Conservation (phyloP, 2,329 filamentous ascomycete genomes). For the Venturia aucupariae region DNA sequence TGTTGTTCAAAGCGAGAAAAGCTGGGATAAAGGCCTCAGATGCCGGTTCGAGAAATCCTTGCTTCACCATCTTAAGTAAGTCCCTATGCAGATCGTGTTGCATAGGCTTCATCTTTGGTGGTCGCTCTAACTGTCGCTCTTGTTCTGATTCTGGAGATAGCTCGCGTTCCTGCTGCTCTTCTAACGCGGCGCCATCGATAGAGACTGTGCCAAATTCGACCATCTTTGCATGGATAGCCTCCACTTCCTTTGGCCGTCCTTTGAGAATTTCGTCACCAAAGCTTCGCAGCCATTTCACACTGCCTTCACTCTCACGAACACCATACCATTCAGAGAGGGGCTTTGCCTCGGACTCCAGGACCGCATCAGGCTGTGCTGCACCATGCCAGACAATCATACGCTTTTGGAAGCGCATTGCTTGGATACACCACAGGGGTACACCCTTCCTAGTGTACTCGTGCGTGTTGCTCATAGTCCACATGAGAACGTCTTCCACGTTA, state of each 20-base stretch:
- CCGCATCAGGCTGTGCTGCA: background rate
- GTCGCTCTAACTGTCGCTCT: background rate
- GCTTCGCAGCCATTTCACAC: background rate
- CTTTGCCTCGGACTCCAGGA: background rate
- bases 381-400: background rate
- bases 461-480: background rate
- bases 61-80: constrained; percentile 36
- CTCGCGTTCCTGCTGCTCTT: background rate
- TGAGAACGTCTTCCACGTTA: background rate
- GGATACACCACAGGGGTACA: background rate
- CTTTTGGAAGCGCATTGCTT: background rate
- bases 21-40: constrained; percentile 29
- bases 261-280: background rate
- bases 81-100: constrained; percentile 37
- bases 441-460: background rate
- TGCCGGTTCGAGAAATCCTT: constrained; percentile 23
- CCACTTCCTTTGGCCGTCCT: background rate
- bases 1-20: constrained; percentile 27
- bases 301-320: background rate
- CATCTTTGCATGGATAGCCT: background rate
- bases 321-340: background rate
- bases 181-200: background rate
- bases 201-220: background rate
- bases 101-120: constrained; percentile 30
- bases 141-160: background rate